Evolutionary conservation across 371 early-diverging fungal species (phyloP).

Genomic region (Mucor circinelloides): DNA sequence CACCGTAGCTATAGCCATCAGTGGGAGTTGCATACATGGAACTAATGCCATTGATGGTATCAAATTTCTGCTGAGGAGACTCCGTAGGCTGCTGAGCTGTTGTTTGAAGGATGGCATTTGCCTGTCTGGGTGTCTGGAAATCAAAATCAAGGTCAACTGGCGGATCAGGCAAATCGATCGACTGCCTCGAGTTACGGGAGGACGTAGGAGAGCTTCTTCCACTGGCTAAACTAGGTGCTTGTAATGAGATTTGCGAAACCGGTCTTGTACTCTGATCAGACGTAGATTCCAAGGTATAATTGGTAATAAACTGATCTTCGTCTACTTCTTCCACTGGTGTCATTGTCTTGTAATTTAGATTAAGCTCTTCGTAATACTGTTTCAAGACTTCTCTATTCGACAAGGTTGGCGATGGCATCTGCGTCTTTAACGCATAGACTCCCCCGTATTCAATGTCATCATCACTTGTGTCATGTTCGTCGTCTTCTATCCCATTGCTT

Average conservation of each 20-base stretch:
- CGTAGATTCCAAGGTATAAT: background rate
- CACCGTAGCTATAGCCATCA: background rate
- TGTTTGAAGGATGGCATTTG: background rate
- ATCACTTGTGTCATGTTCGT: background rate
- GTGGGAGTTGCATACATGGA: background rate
- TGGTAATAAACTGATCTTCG: conserved; percentile 6
- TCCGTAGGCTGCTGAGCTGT: background rate
- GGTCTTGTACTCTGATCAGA: background rate
- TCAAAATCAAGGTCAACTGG: background rate
- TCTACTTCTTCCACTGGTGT: conserved; percentile 25
- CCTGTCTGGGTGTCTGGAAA: background rate
- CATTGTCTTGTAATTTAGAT: conserved; percentile 7
- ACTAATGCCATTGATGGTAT: conserved; percentile 2
- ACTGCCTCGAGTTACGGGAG: background rate
- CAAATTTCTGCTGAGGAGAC: background rate
- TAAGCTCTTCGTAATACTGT: background rate
- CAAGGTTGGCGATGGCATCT: conserved; percentile 10
- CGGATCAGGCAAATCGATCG: background rate
- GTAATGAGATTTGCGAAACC: background rate
- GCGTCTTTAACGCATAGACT: conserved; percentile 21
- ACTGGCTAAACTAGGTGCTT: conserved; percentile 19
- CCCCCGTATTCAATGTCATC: conserved; percentile 19
- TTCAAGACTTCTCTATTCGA: background rate
- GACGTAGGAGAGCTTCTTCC: conserved; percentile 12
- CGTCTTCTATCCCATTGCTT: background rate